Conservation (phyloP, 352 stramenopile genomes). For the Lagenidium giganteum region DNA sequence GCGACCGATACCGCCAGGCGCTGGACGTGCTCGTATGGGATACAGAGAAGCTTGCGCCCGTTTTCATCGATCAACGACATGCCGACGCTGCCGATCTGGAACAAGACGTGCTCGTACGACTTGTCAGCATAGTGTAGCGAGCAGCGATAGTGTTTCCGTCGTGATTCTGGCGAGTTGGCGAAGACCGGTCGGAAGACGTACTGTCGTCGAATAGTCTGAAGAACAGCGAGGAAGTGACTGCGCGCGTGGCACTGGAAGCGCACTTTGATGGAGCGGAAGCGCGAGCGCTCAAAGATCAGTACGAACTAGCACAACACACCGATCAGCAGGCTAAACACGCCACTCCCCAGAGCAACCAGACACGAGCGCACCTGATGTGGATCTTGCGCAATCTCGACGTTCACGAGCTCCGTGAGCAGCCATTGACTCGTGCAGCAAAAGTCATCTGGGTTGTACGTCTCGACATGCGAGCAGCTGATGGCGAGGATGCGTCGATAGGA, state of each 20-base stretch:
- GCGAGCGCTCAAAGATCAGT: conserved; percentile 54
- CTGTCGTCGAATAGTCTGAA: conserved; percentile 38
- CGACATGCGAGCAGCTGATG: conserved; percentile 40
- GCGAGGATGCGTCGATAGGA: conserved; percentile 55
- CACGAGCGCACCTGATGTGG: conserved; percentile 30
- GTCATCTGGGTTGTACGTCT: conserved; percentile 62
- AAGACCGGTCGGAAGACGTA: conserved; percentile 31
- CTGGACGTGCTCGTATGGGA: conserved; percentile 57
- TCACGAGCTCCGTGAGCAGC: conserved; percentile 55
- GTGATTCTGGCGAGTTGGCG: conserved; percentile 18
- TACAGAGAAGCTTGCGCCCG: conserved; percentile 28
- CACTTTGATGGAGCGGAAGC: conserved; percentile 44
- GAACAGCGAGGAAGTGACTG: conserved; percentile 46
- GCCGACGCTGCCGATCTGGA: conserved; percentile 43
- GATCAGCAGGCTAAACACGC: neutral
- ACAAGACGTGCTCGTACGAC: conserved; percentile 40
- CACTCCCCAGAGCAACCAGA: neutral
- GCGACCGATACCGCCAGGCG: conserved; percentile 30
- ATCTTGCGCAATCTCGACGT: conserved; percentile 31
- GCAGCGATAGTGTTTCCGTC: conserved; percentile 43
- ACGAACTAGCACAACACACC: conserved; percentile 33
- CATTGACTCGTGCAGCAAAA: conserved; percentile 70
- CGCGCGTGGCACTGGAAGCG: conserved; percentile 52
- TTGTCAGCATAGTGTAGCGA: conserved; percentile 65
- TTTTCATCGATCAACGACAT: conserved; percentile 53